Conservation (phyloP, 768 basidiomycete genomes). For the Pleurotus citrinopileatus region DNA sequence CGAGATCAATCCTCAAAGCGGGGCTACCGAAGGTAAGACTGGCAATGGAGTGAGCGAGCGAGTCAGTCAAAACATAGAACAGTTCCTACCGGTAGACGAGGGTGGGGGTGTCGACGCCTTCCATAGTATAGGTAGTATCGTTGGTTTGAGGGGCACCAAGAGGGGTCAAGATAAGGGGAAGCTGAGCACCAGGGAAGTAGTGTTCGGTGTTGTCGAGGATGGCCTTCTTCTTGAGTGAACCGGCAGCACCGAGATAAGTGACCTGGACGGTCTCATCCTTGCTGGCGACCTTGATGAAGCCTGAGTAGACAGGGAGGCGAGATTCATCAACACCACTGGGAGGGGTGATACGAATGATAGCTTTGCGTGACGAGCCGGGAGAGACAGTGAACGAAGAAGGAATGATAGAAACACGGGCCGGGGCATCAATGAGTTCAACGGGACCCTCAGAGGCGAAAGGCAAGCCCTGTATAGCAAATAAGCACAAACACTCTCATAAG, state of each 20-base stretch:
- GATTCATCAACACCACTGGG: conserved; percentile 30
- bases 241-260: conserved; percentile 40
- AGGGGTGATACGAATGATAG: conserved; percentile 4
- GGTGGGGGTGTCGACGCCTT: conserved; percentile 37
- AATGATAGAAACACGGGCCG: conserved; percentile 11
- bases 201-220: conserved; percentile 6
- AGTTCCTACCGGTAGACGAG: conserved; percentile 32
- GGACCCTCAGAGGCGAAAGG: conserved; percentile 27
- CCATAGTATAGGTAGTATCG: conserved; percentile 47
- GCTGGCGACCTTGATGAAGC: conserved; percentile 48
- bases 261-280: conserved; percentile 35
- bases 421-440: conserved; percentile 13
- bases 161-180: conserved; percentile 41
- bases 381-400: conserved; percentile 9
- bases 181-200: conserved; percentile 24
- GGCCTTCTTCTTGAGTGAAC: conserved; percentile 5
- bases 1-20: conserved; percentile 45
- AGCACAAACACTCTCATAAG: background rate
- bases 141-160: conserved; percentile 34
- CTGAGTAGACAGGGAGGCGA: conserved; percentile 57
- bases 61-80: background rate
- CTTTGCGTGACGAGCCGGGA: conserved; percentile 3
- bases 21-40: conserved; percentile 51
- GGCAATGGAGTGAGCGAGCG: background rate
- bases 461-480: conserved; percentile 26